Conservation (phyloP, 1,139 yeast species). For the Debaryomycetaceae sp. region DNA sequence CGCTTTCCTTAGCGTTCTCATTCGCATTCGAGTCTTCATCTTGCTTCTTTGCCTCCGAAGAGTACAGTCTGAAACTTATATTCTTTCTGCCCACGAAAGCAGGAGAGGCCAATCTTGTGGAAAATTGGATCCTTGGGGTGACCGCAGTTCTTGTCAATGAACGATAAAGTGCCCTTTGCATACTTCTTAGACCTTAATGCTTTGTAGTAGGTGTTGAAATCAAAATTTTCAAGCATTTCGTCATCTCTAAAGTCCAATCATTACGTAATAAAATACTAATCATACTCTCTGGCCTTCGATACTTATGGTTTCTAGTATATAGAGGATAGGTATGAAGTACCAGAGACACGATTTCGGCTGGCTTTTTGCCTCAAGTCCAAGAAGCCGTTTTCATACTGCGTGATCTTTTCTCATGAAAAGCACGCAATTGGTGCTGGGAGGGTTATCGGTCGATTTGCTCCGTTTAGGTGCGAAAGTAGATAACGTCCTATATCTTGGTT, state of each 20-base stretch:
- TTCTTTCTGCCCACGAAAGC: constrained; percentile 5
- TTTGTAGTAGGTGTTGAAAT: not conserved
- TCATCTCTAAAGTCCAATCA: not conserved
- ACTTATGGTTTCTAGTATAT: no score
- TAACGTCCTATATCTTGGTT: no score
- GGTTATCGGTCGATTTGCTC: no score
- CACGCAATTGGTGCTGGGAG: no score
- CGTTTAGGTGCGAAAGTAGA: no score
- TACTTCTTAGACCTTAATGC: constrained; percentile 6
- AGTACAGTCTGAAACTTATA: constrained; percentile 4
- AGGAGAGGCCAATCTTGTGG: constrained; percentile 11
- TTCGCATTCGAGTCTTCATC: constrained; percentile 7
- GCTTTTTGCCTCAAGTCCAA: no score
- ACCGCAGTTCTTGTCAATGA: constrained; percentile 23
- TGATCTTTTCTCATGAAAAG: no score
- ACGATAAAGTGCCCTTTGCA: constrained; percentile 31
- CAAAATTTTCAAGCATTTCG: not conserved
- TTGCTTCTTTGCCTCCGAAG: constrained; percentile 16
- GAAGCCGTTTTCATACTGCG: no score
- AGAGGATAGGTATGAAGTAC: no score
- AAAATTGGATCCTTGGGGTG: constrained; percentile 15
- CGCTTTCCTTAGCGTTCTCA: constrained; percentile 10
- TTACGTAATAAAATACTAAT: not conserved
- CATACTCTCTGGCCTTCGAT: not conserved
- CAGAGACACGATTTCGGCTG: no score